Evolutionary conservation across 208 protist genomes (phyloP).

Genomic region (Trypanosoma theileri): DNA sequence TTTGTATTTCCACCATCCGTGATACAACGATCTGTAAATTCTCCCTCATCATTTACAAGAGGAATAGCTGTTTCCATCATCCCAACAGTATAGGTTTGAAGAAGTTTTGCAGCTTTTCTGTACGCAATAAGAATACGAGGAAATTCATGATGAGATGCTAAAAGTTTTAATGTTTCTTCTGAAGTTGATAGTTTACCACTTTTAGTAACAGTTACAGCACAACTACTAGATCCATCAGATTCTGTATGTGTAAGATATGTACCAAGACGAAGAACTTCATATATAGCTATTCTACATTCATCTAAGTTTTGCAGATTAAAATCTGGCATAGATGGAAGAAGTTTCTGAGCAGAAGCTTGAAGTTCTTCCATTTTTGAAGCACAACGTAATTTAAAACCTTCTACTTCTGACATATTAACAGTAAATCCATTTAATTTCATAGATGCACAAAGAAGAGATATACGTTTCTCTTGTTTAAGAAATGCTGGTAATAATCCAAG

Average conservation of each 20-base stretch:
- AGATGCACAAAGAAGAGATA: conserved; percentile 62
- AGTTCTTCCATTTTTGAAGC: conserved; percentile 47
- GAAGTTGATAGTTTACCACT: conserved; percentile 88
- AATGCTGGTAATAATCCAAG: conserved; percentile 82
- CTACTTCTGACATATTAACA: conserved; percentile 65
- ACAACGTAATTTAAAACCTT: conserved; percentile 54
- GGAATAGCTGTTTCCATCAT: conserved; percentile 77
- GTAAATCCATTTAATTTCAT: conserved; percentile 77
- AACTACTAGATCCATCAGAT: conserved; percentile 9
- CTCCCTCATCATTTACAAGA: conserved; percentile 16
- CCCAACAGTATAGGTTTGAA: conserved; percentile 88
- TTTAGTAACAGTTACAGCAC: conserved; percentile 61
- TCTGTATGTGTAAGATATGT: conserved; percentile 36
- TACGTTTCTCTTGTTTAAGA: conserved; percentile 83
- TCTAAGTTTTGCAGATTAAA: conserved; percentile 91
- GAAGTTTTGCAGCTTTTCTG: conserved; percentile 82
- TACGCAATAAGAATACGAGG: conserved; percentile 73
- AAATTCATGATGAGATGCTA: conserved; percentile 76
- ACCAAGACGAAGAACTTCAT: conserved; percentile 85
- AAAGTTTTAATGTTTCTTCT: conserved; percentile 74
- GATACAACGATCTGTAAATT: conserved; percentile 24
- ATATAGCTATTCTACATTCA: conserved; percentile 76
- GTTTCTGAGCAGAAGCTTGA: conserved; percentile 30
- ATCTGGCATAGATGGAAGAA: conserved; percentile 50
- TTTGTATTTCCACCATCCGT: not conserved